Percentiles rank a stretch among this genome's conserved stretches.
Conservation (phyloP, 352 stramenopile genomes). For the Globisporangium parvum region DNA sequence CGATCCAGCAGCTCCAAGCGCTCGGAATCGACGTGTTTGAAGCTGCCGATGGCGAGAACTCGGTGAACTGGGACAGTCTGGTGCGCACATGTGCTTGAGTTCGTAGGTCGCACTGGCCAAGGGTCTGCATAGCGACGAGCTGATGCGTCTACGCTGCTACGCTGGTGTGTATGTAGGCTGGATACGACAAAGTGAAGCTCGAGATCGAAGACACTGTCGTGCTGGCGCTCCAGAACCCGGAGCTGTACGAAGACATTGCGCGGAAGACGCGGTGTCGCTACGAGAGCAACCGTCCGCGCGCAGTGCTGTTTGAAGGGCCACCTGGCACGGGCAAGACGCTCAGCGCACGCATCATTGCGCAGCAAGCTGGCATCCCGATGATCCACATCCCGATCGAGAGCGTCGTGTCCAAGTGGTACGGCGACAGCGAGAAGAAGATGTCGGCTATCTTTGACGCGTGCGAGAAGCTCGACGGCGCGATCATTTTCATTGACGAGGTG, state of each 20-base stretch:
- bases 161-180: slow-evolving; percentile 37
- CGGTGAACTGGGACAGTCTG: slow-evolving; percentile 79
- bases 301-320: slow-evolving; percentile 91
- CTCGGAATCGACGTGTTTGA: slow-evolving; percentile 84
- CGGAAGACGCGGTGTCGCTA: slow-evolving; percentile 85
- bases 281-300: slow-evolving; percentile 86
- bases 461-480: slow-evolving; percentile 87
- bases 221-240: slow-evolving; percentile 88
- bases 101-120: neutral
- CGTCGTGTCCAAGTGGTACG: slow-evolving; percentile 94
- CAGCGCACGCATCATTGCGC: slow-evolving; percentile 91
- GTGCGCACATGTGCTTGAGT: slow-evolving; percentile 21
- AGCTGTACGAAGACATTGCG: slow-evolving; percentile 88
- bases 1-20: slow-evolving; percentile 70
- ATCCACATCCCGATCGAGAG: slow-evolving; percentile 93
- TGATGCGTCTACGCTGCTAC: neutral
- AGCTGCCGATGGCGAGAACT: slow-evolving; percentile 40
- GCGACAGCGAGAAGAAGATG: slow-evolving; percentile 94
- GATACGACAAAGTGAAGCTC: slow-evolving; percentile 87
- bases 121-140: neutral
- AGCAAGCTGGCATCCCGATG: slow-evolving; percentile 89
- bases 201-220: slow-evolving; percentile 92
- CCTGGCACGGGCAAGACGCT: slow-evolving; percentile 93
- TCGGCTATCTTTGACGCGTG: slow-evolving; percentile 92
- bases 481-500: slow-evolving; percentile 95